Percentiles rank a stretch among this genome's conserved stretches.
Evolutionary conservation across 257 asterid genomes (phyloP).

Genomic region (Solanum neorickii): DNA sequence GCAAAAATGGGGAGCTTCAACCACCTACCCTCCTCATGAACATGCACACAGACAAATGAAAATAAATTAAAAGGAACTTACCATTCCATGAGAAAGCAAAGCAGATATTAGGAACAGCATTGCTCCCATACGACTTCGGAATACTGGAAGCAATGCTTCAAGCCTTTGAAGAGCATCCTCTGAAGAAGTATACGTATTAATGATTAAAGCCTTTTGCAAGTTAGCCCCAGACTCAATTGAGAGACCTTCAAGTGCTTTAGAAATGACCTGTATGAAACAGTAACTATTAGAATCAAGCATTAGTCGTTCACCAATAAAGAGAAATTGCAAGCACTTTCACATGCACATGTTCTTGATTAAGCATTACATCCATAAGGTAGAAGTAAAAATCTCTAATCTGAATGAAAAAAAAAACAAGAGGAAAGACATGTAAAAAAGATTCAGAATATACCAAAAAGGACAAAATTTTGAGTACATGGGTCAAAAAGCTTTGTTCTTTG

Average conservation of each 20-base stretch:
- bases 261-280: constrained; percentile 37
- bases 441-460: background rate
- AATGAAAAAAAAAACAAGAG: background rate
- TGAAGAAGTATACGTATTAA: constrained; percentile 43
- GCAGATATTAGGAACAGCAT: constrained; percentile 88
- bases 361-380: background rate
- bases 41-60: background rate
- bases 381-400: background rate
- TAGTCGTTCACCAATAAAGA: background rate
- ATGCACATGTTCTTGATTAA: constrained; percentile 2
- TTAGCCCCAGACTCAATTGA: constrained; percentile 69
- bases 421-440: background rate
- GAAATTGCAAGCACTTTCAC: background rate
- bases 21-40: background rate
- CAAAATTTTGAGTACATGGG: background rate
- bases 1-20: background rate
- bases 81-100: constrained; percentile 90
- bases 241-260: constrained; percentile 61
- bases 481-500: background rate
- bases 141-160: constrained; percentile 66
- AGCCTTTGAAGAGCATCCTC: constrained; percentile 46
- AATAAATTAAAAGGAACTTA: constrained; percentile 12
- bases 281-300: background rate
- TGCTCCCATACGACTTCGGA: constrained; percentile 93
- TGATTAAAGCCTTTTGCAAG: constrained; percentile 58